A percentile compares a stretch with the other conserved stretches of the same genome.
Conservation (phyloP, 2,329 filamentous ascomycete genomes). For the Fusarium albidum region DNA sequence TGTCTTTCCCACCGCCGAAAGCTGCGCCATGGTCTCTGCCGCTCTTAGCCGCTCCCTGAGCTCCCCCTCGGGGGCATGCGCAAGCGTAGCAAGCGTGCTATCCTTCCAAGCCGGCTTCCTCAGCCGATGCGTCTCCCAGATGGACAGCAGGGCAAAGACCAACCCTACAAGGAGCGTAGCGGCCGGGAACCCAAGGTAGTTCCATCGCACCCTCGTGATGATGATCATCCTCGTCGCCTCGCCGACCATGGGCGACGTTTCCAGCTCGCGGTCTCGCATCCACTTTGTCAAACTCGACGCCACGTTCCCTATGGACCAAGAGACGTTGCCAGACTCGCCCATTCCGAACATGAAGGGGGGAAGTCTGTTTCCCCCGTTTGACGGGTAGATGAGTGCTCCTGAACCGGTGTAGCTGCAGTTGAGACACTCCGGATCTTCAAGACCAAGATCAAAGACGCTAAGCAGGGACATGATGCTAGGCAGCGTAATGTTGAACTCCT, state of each 20-base stretch:
- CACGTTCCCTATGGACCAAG: background rate
- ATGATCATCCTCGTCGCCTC: background rate
- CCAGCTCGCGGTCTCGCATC: slow-evolving; percentile 17
- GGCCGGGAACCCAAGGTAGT: background rate
- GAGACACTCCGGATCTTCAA: too few species aligned
- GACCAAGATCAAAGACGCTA: background rate
- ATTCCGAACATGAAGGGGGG: slow-evolving; percentile 1
- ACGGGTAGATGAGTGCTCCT: slow-evolving; percentile 1
- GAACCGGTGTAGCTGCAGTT: background rate
- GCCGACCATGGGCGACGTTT: background rate
- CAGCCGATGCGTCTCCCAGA: slow-evolving; percentile 6
- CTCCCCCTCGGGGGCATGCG: background rate
- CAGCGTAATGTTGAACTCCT: slow-evolving; percentile 18
- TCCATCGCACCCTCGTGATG: slow-evolving; percentile 6
- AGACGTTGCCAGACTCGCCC: background rate
- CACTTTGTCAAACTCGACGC: slow-evolving; percentile 18
- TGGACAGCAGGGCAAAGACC: background rate
- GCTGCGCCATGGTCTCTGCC: background rate
- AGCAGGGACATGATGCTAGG: background rate
- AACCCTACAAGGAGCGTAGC: background rate
- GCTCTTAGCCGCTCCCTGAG: background rate
- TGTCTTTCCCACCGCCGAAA: background rate
- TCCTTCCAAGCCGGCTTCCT: slow-evolving; percentile 5
- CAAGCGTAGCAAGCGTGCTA: slow-evolving; percentile 3
- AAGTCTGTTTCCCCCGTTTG: accelerated